phyloP scores from a whole-genome alignment of 1,284 basidiomycete species.

The Naganishia sp. region DNA sequence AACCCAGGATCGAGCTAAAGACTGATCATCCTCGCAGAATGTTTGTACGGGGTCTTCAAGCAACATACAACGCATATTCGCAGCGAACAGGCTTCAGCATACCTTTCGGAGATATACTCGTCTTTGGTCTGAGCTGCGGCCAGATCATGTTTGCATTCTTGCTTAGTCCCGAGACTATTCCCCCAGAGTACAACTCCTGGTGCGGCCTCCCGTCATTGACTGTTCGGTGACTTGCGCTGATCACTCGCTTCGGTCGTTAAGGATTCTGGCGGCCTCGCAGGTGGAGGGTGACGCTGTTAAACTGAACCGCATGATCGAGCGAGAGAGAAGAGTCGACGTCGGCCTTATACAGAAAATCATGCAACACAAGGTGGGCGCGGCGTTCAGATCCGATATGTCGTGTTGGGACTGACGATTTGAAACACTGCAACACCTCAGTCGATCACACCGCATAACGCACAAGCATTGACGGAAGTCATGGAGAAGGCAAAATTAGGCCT shows the following conservation, averaged over 20 bases:
- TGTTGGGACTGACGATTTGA: background rate
- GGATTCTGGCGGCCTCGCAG: conserved; percentile 67
- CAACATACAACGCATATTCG: conserved; percentile 55
- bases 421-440: conserved; percentile 31
- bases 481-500: conserved; percentile 39
- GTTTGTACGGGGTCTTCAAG: conserved; percentile 55
- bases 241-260: conserved; percentile 36
- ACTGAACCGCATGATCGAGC: conserved; percentile 66
- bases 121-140: conserved; percentile 80
- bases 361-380: conserved; percentile 54
- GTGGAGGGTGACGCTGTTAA: conserved; percentile 64
- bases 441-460: conserved; percentile 43
- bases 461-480: conserved; percentile 41
- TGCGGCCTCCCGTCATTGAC: conserved; percentile 47
- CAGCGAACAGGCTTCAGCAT: conserved; percentile 61
- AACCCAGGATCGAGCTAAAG: background rate
- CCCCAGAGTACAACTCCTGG: conserved; percentile 74
- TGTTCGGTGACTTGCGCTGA: background rate
- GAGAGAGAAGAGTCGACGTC: conserved; percentile 62
- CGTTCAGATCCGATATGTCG: background rate
- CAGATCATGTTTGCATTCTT: conserved; percentile 88
- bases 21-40: conserved; percentile 39
- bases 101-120: conserved; percentile 79
- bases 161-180: conserved; percentile 77
- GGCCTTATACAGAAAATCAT: conserved; percentile 62